A percentile compares a stretch with the other conserved stretches of the same genome.
Conservation (phyloP, 1,284 basidiomycete species). For the Laetiporus sulphureus region DNA sequence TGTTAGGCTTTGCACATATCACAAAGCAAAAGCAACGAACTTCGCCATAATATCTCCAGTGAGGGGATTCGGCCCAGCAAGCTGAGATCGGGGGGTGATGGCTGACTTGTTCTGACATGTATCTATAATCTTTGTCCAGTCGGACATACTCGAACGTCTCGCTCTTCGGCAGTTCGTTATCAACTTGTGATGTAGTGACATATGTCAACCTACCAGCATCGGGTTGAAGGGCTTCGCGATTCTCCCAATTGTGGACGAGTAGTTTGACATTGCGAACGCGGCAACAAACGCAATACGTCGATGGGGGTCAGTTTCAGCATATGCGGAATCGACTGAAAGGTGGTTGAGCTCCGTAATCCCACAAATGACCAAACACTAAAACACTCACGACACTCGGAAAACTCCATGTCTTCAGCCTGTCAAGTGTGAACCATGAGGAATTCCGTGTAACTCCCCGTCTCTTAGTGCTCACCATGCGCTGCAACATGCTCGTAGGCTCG, state of each 20-base stretch:
- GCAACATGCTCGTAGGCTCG: slow-evolving; percentile 94
- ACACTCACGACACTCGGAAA: slow-evolving; percentile 82
- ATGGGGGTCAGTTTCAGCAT: slow-evolving; percentile 70
- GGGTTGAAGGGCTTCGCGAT: slow-evolving; percentile 97
- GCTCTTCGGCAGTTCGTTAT: slow-evolving; percentile 30
- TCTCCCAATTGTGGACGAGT: slow-evolving; percentile 90
- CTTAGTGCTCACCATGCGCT: slow-evolving; percentile 64
- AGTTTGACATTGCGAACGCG: slow-evolving; percentile 98
- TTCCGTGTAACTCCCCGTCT: too few species aligned
- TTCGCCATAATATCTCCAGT: slow-evolving; percentile 92
- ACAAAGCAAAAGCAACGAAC: slow-evolving; percentile 28
- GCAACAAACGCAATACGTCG: slow-evolving; percentile 90
- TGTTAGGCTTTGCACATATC: not conserved
- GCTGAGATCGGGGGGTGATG: slow-evolving; percentile 98
- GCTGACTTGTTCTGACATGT: slow-evolving; percentile 92
- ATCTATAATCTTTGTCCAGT: slow-evolving; percentile 85
- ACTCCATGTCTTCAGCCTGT: slow-evolving; percentile 92
- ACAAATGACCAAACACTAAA: not conserved
- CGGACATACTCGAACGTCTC: slow-evolving; percentile 96
- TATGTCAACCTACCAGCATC: slow-evolving; percentile 58
- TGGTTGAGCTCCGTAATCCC: not conserved
- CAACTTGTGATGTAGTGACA: too few species aligned
- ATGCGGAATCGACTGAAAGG: slow-evolving; percentile 74
- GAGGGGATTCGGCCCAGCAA: slow-evolving; percentile 87
- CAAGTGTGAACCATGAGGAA: too few species aligned